Conservation (phyloP, 2,329 filamentous ascomycete species). For the Aspergillus melleus region DNA sequence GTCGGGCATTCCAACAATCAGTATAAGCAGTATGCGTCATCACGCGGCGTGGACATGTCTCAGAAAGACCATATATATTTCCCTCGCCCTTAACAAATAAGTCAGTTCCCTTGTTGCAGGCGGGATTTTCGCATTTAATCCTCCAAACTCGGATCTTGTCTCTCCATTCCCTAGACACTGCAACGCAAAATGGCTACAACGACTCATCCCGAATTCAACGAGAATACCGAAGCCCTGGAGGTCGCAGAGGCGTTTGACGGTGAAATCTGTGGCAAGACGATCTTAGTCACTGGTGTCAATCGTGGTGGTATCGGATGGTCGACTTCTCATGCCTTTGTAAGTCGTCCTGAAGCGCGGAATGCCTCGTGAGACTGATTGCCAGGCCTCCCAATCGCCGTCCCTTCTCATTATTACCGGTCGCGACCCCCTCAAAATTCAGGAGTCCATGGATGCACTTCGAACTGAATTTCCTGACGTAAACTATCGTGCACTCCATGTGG, state of each 20-base stretch:
- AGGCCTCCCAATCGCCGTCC: constrained; percentile 2
- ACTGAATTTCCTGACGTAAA: background rate
- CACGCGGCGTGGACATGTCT: no score
- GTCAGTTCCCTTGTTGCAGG: no score
- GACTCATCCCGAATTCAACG: constrained; percentile 37
- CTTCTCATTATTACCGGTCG: background rate
- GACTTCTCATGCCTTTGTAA: constrained; percentile 38
- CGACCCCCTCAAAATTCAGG: background rate
- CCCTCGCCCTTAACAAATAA: no score
- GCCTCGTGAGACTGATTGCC: background rate
- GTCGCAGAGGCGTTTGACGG: constrained; percentile 40
- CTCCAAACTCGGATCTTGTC: no score
- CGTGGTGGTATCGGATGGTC: constrained; percentile 35
- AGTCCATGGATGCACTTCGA: background rate
- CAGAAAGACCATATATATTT: no score
- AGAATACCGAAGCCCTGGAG: constrained; percentile 39
- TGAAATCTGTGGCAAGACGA: constrained; percentile 38
- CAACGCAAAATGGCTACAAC: constrained; percentile 19
- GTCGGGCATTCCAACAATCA: no score
- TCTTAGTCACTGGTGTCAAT: constrained; percentile 37
- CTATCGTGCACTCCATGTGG: background rate
- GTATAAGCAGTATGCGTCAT: no score
- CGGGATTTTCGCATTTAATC: no score
- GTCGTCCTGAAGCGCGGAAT: constrained; percentile 3
- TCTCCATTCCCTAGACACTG: no score